Evolutionary conservation across 345 rosid genomes (phyloP), one percentile per base, ranked within the genome.

Genomic region (Limnanthes douglasii): DNA sequence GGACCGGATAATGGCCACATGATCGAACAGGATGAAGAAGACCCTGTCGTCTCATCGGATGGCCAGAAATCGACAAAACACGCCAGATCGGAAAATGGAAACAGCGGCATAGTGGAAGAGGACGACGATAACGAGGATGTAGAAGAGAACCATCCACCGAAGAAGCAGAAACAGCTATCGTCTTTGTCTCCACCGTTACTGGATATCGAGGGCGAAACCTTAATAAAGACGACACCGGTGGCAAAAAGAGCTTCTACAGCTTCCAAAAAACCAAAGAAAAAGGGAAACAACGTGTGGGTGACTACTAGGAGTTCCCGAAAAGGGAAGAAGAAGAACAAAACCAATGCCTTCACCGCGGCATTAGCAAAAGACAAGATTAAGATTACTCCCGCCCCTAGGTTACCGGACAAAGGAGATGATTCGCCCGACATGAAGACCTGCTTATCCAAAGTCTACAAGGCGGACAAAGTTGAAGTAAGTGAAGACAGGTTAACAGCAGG

Each of bases 391-490:
- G 70, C 73, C 18, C 86, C 78, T 0, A 62, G 95, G 54, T 70
- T 90, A 39, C 75, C 79, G 0, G 95, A 90, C 59, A 84, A 77
- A 41, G 70, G 52, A 0, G 95, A 84, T 32, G 95, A 90, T 46
- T 47, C 65, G 1, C 72, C 80, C 1, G 94, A 84, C 16, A 53
- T 67, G 65, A 64, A 51, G 12, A 70, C 84, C 11, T 84, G 95
- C 39, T 56, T 90, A 14, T 90, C 98, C 0, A 79, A 77, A 57
- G 94, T 75, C 3, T 80, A 77, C 57, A 90, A 90, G 54, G 98
- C 98, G 1, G 98, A 90, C 66, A 90, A 84, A 58, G 98, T 84
- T 15, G 98, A 90, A 47, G 15, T 90, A 21, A 70, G 70, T 14
- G 98, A 84, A 21, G 95, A 90, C 46, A 69, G 95, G 30, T 24